These are phyloP conservation scores for Salmacisia buchloeana DNA, from an alignment of 1,284 basidiomycete species.

Conservation along the genomic window DNA sequence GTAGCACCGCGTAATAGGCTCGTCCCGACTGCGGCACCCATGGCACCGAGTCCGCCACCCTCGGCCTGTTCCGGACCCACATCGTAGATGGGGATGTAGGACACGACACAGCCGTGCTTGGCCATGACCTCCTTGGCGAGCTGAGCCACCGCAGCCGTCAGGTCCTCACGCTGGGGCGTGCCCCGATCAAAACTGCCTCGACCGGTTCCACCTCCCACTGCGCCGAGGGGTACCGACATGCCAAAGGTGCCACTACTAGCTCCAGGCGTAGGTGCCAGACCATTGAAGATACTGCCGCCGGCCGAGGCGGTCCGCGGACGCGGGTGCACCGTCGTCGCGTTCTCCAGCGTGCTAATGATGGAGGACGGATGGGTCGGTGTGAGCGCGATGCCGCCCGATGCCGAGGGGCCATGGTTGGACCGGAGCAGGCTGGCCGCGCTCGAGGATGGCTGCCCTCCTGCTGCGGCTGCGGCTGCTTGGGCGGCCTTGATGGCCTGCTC, in stretches of 20 bases:
- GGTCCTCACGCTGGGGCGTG: constrained; percentile 23
- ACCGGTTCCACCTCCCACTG: too few species aligned
- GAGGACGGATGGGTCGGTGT: background rate
- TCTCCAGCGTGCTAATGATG: background rate
- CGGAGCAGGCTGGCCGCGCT: background rate
- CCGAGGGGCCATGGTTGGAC: too few species aligned
- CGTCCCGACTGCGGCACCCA: too few species aligned
- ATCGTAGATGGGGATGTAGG: constrained; percentile 28
- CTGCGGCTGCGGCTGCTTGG: background rate
- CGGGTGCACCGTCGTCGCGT: background rate
- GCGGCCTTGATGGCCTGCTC: constrained; percentile 3
- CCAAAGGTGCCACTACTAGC: background rate
- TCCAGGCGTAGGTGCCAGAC: background rate
- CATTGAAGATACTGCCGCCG: background rate
- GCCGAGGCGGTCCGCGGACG: background rate
- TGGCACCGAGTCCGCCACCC: too few species aligned
- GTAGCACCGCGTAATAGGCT: too few species aligned
- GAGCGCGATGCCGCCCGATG: background rate
- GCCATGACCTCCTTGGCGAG: constrained; percentile 40
- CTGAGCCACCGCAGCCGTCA: constrained; percentile 30
- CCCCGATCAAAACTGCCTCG: too few species aligned
- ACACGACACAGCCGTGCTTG: constrained; percentile 39
- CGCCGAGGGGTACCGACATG: background rate
- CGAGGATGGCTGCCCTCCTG: background rate
- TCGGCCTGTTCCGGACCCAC: too few species aligned